phyloP scores from a whole-genome alignment of 2,329 filamentous ascomycete species.

The Stenocarpella maydis region DNA sequence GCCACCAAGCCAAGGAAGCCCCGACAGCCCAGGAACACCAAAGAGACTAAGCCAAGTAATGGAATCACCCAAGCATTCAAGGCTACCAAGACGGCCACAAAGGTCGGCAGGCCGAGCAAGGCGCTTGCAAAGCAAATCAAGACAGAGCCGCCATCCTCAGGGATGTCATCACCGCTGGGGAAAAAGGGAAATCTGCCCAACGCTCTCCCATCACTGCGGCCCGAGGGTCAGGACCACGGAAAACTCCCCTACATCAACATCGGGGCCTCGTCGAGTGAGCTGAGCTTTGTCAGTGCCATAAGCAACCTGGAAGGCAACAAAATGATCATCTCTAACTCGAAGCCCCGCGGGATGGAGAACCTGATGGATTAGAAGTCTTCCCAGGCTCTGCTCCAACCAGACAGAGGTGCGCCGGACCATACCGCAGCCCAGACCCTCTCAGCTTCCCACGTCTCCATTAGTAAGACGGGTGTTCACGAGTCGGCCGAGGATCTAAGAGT shows the following conservation, averaged over 20 bases:
- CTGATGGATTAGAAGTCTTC: conserved; percentile 45
- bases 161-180: conserved; percentile 38
- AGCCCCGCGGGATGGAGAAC: conserved; percentile 51
- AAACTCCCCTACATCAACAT: conserved; percentile 27
- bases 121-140: conserved; percentile 39
- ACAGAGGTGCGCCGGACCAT: background rate
- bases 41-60: conserved; percentile 48
- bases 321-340: conserved; percentile 54
- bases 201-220: conserved; percentile 40
- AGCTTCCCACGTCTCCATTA: background rate
- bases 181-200: conserved; percentile 32
- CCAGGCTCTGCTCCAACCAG: background rate
- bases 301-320: conserved; percentile 35
- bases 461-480: background rate
- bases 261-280: conserved; percentile 30
- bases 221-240: conserved; percentile 39
- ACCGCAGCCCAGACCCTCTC: background rate
- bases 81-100: conserved; percentile 49
- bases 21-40: conserved; percentile 47
- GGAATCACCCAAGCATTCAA: conserved; percentile 54
- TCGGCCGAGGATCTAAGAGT: background rate
- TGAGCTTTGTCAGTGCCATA: conserved; percentile 35
- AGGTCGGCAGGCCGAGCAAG: conserved; percentile 35
- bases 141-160: conserved; percentile 39
- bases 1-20: conserved; percentile 43